Evolutionary conservation across 225 moss, liverwort and hornwort genomes (phyloP).

Genomic region (Climacium dendroides): DNA sequence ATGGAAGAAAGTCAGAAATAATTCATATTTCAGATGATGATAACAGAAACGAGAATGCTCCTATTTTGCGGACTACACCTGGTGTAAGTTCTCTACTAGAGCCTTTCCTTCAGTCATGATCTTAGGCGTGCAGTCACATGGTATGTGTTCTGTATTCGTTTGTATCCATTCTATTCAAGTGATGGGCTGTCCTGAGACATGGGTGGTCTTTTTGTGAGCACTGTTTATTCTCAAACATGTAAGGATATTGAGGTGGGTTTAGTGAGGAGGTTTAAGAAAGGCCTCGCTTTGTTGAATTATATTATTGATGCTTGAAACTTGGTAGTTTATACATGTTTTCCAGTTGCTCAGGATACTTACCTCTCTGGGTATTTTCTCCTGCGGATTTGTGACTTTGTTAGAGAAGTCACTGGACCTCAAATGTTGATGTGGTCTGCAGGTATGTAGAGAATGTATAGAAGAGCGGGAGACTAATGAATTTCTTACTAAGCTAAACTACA

Average conservation of each 20-base stretch:
- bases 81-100: slow-evolving; percentile 39
- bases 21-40: slow-evolving; percentile 46
- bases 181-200: background rate
- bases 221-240: background rate
- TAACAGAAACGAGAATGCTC: slow-evolving; percentile 53
- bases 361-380: background rate
- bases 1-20: slow-evolving; percentile 39
- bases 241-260: background rate
- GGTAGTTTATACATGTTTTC: background rate
- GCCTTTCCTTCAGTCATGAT: background rate
- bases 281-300: background rate
- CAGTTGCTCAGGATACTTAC: background rate
- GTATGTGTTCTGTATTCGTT: background rate
- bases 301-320: background rate
- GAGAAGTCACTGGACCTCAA: background rate
- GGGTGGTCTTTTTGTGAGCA: background rate
- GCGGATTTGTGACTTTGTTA: background rate
- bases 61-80: slow-evolving; percentile 62
- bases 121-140: background rate
- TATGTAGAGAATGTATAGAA: slow-evolving; percentile 88
- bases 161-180: background rate
- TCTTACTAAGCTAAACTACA: slow-evolving; percentile 68
- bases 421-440: slow-evolving; percentile 32
- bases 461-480: slow-evolving; percentile 86
- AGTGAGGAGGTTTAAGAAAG: background rate